Base-by-base conservation (phyloP, 306 rosid genomes). In the Hippophae tibetana region DNA sequence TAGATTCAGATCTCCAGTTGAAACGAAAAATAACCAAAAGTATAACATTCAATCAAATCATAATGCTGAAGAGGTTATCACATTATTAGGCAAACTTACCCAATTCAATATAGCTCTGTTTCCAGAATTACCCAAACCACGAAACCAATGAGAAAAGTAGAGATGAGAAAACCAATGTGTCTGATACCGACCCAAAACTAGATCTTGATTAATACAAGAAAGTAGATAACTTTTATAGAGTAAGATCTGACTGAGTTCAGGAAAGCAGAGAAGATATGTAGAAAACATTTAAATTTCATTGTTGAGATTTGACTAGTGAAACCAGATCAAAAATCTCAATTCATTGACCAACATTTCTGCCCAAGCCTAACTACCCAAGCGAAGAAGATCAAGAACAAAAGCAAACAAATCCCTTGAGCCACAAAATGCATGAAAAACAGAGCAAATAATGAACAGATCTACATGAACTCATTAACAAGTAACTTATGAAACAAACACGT, bases 401-500 rank as follows among this genome's bases (percentile, higher is more conserved):
- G 10, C 46, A 13, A 42, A 52, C 0, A 45, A 38, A 75, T 72
- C 70, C 61, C 69, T 58, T 55, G 7, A 78, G 42, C 25, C 42
- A 47, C 61, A 68, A 57, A 78, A 68, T 69, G 74, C 50, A 76
- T 72, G 79, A 52, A 62, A 4, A 67, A 66, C 9, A 70, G 13
- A 71, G 45, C 43, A 49, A 7, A 47, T 58, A 74, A 71, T 65
- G 66, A 72, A 67, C 69, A 83, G 87, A 80, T 87, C 95, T 80
- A 77, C 62, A 78, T 13, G 57, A 66, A 76, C 64, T 62, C 63
- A 72, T 52, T 23, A 57, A 14, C 23, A 66, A 7, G 11, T 57
- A 68, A 61, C 42, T 9, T 69, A 2, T 10, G 49, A 23, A 62
- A 42, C 38, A 9, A 18, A 18, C 23, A 18, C 1, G 23, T 18